These are phyloP conservation scores for Rhizoclosmatium globosum DNA, from an alignment of 192 early-diverging fungal genomes.

Conservation along the genomic window DNA sequence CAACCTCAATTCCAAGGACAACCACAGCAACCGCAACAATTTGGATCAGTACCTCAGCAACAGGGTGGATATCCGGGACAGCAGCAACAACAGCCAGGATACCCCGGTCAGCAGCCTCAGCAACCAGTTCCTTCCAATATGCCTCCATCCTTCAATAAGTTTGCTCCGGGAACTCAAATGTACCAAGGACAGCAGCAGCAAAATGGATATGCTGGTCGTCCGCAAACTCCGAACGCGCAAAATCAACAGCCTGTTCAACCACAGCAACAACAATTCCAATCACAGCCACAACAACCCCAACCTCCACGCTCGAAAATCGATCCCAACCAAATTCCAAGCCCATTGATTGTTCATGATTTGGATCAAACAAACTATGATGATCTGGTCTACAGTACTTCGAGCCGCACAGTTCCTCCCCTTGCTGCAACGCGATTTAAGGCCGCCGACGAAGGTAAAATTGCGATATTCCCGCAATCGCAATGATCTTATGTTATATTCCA, in stretches of 20 bases:
- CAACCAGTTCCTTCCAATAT: neutral
- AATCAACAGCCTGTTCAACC: neutral
- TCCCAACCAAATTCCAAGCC: constrained; percentile 93
- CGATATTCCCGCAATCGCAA: too few species aligned
- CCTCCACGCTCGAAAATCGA: constrained; percentile 71
- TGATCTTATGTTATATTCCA: neutral
- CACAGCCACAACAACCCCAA: constrained; percentile 37
- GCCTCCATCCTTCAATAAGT: neutral
- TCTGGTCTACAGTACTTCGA: constrained; percentile 76
- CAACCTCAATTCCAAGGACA: neutral
- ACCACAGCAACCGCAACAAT: neutral
- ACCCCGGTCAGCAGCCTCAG: neutral
- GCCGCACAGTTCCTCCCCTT: constrained; percentile 77
- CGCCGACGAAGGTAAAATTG: constrained; percentile 81
- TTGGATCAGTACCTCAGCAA: constrained; percentile 4
- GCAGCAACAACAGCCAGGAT: neutral
- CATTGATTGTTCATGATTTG: constrained; percentile 80
- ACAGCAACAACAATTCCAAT: constrained; percentile 1
- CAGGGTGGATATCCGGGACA: constrained; percentile 1
- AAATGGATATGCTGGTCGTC: neutral
- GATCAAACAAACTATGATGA: constrained; percentile 79
- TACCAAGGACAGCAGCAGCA: neutral
- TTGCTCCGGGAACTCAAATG: neutral
- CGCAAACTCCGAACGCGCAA: neutral
- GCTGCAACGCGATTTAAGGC: constrained; percentile 80